Evolutionary conservation across 2,329 filamentous ascomycete species (phyloP), one percentile per base, ranked within the genome.

Genomic region (Sporothrix brunneoviolacea): DNA sequence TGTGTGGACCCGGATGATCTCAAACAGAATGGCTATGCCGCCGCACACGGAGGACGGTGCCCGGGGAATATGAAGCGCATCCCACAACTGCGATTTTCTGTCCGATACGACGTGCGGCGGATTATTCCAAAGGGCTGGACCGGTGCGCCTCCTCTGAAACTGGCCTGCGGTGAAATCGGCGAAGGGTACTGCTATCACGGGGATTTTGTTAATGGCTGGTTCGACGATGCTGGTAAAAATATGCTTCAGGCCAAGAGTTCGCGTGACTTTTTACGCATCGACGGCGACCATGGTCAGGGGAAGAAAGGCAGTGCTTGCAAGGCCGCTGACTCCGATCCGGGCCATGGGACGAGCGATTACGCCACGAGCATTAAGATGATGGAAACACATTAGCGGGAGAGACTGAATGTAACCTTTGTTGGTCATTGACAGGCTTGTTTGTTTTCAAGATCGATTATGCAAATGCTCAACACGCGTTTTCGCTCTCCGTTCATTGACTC

Each of bases 191-290:
- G 65, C 61, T 64, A 62, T 38, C 69, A 73, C 51, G 70, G 70
- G 16, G 70, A 74, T 56, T 72, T 73, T 53, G 67, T 74, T 58
- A 72, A 71, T 38, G 70, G 62, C n/a, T n/a, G n/a, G n/a, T n/a
- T n/a, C n/a, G n/a, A n/a, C n/a, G n/a, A n/a, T n/a, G n/a, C n/a
- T n/a, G n/a, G n/a, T n/a, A n/a, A n/a, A n/a, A n/a, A n/a, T n/a
- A n/a, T n/a, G n/a, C n/a, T n/a, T n/a, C n/a, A n/a, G n/a, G n/a
- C n/a, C n/a, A n/a, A n/a, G n/a, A n/a, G n/a, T n/a, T n/a, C n/a
- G n/a, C n/a, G n/a, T n/a, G n/a, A n/a, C n/a, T n/a, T n/a, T n/a
- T n/a, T n/a, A n/a, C n/a, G n/a, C n/a, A n/a, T 71, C 4, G 59
- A 66, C 32, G 69, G 69, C 6, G 55, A 57, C 6, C 54, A 65